A percentile compares a stretch with the other conserved stretches of the same genome.
Conservation (phyloP, 495 filamentous ascomycete genomes). For the Penicillium mononematosum region DNA sequence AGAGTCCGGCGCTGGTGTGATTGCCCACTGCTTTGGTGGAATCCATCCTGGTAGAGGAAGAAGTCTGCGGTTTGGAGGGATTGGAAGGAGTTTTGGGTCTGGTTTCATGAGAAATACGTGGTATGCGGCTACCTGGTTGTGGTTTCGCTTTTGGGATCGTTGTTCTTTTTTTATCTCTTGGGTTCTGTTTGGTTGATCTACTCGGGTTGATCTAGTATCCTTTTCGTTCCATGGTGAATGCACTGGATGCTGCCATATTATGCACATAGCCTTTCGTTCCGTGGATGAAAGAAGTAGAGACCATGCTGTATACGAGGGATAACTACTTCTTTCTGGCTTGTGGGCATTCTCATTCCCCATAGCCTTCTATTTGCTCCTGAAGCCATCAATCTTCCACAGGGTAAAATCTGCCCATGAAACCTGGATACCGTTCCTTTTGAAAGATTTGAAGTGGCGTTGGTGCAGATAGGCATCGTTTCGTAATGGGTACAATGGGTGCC, state of each 20-base stretch:
- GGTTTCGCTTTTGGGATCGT: not conserved
- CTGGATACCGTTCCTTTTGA: too few species aligned
- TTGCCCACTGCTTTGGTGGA: not conserved
- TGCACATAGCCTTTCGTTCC: not conserved
- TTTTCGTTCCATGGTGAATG: not conserved
- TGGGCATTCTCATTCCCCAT: not conserved
- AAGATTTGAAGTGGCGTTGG: too few species aligned
- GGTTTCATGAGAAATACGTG: not conserved
- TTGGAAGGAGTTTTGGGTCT: not conserved
- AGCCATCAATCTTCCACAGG: too few species aligned
- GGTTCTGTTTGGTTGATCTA: not conserved
- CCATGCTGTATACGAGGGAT: not conserved
- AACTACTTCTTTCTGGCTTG: not conserved
- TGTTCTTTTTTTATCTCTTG: not conserved
- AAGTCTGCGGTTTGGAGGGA: not conserved
- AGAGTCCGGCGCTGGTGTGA: not conserved
- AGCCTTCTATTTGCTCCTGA: too few species aligned
- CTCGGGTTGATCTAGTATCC: not conserved
- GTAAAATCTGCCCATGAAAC: too few species aligned
- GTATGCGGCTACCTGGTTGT: not conserved
- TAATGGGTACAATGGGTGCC: too few species aligned
- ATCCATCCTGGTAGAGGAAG: not conserved
- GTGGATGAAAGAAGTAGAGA: not conserved
- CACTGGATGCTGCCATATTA: not conserved
- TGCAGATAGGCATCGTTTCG: too few species aligned